phyloP scores from a whole-genome alignment of 768 basidiomycete genomes.

The Chalciporus sphaerocephalus region DNA sequence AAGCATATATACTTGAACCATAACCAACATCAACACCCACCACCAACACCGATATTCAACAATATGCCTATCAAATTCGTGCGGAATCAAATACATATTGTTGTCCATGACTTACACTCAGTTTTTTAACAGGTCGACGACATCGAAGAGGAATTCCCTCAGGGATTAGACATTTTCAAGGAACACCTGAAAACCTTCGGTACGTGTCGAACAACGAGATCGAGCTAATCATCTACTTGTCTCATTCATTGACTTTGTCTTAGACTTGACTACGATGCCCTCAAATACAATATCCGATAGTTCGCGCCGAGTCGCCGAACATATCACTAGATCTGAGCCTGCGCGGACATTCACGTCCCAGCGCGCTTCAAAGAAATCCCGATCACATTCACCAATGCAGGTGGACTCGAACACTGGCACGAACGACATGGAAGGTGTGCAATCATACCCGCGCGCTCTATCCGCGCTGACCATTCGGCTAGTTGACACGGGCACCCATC shows the following conservation, averaged over 20 bases:
- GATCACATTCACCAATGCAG: constrained; percentile 23
- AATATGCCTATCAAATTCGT: constrained; percentile 22
- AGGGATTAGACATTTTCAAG: constrained; percentile 15
- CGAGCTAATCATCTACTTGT: not conserved
- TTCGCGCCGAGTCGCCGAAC: constrained; percentile 12
- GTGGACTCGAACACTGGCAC: constrained; percentile 4
- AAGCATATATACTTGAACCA: constrained; percentile 1
- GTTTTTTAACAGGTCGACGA: constrained; percentile 16
- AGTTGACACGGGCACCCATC: constrained; percentile 18
- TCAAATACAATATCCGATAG: not conserved
- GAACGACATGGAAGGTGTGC: constrained; percentile 18
- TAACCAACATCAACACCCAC: constrained; percentile 9
- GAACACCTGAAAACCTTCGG: constrained; percentile 10
- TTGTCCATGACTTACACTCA: not conserved
- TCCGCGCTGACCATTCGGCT: constrained; percentile 5
- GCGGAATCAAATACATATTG: constrained; percentile 6
- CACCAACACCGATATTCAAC: constrained; percentile 1
- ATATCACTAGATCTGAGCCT: constrained; percentile 16
- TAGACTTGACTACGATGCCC: constrained; percentile 3
- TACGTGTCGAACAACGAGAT: constrained; percentile 12
- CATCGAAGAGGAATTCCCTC: constrained; percentile 17
- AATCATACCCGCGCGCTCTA: not conserved
- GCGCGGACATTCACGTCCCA: constrained; percentile 18
- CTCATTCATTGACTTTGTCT: constrained; percentile 4
- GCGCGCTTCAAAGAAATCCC: constrained; percentile 5